Conservation (phyloP, 257 asterid genomes). For the Fraxinus quadrangulata region DNA sequence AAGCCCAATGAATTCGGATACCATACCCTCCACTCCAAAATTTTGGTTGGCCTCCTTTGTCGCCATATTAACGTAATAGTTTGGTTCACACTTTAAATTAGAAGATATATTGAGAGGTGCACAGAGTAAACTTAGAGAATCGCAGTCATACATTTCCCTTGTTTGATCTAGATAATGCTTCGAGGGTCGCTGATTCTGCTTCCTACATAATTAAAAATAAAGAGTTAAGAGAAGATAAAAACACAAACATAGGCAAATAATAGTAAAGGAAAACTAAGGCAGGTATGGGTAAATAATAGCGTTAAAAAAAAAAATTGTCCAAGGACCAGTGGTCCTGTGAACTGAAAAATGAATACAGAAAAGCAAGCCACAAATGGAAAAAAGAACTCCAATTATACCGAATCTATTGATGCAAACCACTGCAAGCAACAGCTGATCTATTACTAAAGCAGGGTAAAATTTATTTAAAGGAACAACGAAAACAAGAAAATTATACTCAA, state of each 20-base stretch:
- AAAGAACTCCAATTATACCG: not conserved
- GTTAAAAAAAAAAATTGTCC: conserved; percentile 23
- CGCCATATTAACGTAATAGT: not conserved
- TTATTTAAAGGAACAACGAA: not conserved
- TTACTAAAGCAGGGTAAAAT: not conserved
- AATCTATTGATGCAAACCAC: not conserved
- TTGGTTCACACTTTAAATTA: not conserved
- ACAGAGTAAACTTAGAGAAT: conserved; percentile 26
- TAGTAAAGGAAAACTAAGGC: not conserved
- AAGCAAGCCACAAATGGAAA: not conserved
- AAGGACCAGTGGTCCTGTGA: not conserved
- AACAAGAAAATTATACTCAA: not conserved
- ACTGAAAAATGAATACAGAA: not conserved
- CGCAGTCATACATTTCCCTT: conserved; percentile 71
- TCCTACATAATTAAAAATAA: conserved; percentile 56
- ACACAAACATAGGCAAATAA: conserved; percentile 16
- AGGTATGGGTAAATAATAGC: conserved; percentile 4
- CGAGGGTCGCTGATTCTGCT: conserved; percentile 94
- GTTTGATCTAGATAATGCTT: conserved; percentile 88
- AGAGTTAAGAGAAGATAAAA: conserved; percentile 6
- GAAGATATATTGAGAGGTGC: not conserved
- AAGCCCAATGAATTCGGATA: not conserved
- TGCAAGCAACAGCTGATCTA: not conserved
- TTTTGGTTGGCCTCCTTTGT: not conserved
- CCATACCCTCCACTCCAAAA: conserved; percentile 7